Conservation (phyloP, 163 green algal genomes). For the Smithsoniella earleae region DNA sequence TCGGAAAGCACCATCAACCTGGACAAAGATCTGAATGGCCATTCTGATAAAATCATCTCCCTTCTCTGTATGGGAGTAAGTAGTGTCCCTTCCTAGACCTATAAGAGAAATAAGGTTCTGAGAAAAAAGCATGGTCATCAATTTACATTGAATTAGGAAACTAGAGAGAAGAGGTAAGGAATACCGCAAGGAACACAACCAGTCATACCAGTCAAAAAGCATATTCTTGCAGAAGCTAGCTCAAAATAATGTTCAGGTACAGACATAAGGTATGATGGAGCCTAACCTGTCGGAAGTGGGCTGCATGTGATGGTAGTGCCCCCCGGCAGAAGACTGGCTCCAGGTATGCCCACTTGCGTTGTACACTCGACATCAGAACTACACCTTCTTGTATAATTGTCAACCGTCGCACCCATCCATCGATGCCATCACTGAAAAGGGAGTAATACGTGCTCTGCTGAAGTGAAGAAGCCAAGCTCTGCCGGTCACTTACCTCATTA, state of each 20-base stretch:
- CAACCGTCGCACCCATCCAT: constrained; percentile 54
- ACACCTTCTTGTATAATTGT: constrained; percentile 55
- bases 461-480: constrained; percentile 59
- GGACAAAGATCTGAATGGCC: too few relatives aligned
- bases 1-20: constrained; percentile 63
- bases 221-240: too few relatives aligned
- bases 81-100: too few relatives aligned
- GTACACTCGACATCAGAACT: constrained; percentile 54
- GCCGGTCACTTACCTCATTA: constrained; percentile 64
- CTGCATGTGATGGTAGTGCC: constrained; percentile 58
- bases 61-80: too few relatives aligned
- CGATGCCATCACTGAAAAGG: constrained; percentile 59
- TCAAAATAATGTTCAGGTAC: too few relatives aligned
- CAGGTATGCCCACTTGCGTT: constrained; percentile 76
- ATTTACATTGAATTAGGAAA: too few relatives aligned
- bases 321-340: constrained; percentile 69
- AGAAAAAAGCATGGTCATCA: too few relatives aligned
- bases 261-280: too few relatives aligned
- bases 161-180: not conserved
- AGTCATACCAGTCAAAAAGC: too few relatives aligned
- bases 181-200: not conserved
- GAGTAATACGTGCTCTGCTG: constrained; percentile 56
- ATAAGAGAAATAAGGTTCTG: too few relatives aligned
- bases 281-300: constrained; percentile 49
- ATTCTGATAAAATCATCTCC: too few relatives aligned